Percentiles rank a stretch among this genome's conserved stretches.
Evolutionary conservation across 2,329 filamentous ascomycete genomes (phyloP).

Genomic region (Fusarium marasasianum): DNA sequence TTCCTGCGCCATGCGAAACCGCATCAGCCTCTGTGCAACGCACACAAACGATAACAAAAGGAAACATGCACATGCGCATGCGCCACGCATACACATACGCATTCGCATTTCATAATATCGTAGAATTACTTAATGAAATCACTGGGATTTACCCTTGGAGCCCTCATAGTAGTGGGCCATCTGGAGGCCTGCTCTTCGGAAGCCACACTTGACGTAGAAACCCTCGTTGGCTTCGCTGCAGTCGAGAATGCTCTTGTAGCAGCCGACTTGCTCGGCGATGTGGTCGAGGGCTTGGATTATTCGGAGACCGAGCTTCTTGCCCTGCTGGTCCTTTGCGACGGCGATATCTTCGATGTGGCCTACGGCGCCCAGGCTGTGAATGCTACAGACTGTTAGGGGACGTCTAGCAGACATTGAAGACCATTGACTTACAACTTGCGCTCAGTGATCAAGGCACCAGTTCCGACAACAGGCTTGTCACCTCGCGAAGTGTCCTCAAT

Average conservation of each 20-base stretch:
- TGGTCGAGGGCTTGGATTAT: constrained; percentile 94
- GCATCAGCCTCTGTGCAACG: constrained; percentile 38
- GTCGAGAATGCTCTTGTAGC: constrained; percentile 97
- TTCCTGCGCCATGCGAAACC: constrained; percentile 42
- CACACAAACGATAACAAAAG: constrained; percentile 18
- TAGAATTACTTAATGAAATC: constrained; percentile 22
- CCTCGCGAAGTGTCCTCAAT: constrained; percentile 74
- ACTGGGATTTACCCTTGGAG: constrained; percentile 57
- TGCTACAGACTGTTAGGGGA: constrained; percentile 58
- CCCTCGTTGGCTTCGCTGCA: constrained; percentile 96
- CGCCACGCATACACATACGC: neutral
- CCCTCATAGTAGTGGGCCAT: constrained; percentile 95
- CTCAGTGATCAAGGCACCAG: constrained; percentile 90
- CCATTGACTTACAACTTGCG: constrained; percentile 79
- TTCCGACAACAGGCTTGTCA: constrained; percentile 79
- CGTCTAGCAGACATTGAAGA: neutral
- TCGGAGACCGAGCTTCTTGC: constrained; percentile 92
- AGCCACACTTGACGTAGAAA: constrained; percentile 98
- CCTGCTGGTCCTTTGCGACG: constrained; percentile 93
- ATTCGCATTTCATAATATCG: neutral
- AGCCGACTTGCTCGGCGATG: constrained; percentile 87
- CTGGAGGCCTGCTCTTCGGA: constrained; percentile 88
- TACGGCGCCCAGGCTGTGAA: constrained; percentile 82
- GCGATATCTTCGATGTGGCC: constrained; percentile 99
- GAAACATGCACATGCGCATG: constrained; percentile 1